Evolutionary conservation across 192 early-diverging fungal species (phyloP).

Genomic region (Entomortierella beljakovae): DNA sequence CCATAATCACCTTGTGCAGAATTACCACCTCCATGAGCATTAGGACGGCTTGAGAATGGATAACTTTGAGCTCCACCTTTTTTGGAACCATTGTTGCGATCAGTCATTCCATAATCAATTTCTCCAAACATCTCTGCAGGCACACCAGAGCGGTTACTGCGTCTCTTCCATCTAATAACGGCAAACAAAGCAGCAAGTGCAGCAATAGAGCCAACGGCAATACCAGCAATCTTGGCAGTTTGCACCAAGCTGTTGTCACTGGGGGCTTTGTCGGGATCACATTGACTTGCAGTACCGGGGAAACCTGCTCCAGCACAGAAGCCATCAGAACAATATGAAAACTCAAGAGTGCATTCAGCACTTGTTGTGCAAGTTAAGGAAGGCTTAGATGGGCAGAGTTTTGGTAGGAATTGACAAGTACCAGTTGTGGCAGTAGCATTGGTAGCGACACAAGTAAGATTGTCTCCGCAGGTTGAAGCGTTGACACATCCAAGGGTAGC

Average conservation of each 20-base stretch:
- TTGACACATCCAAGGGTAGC: neutral
- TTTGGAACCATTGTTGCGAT: slow-evolving; percentile 19
- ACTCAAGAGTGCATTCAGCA: slow-evolving; percentile 15
- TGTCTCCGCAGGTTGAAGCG: slow-evolving; percentile 1
- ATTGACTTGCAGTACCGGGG: neutral
- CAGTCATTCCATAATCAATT: slow-evolving; percentile 50
- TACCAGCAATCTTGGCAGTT: slow-evolving; percentile 40
- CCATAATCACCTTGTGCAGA: slow-evolving; percentile 7
- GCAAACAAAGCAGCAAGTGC: slow-evolving; percentile 31
- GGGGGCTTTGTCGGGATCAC: neutral
- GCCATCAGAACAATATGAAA: slow-evolving; percentile 7
- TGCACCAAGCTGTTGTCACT: neutral
- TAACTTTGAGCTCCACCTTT: slow-evolving; percentile 23
- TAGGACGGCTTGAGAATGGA: slow-evolving; percentile 37
- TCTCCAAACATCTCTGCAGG: slow-evolving; percentile 50
- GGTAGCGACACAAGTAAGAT: neutral
- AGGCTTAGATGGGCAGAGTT: neutral
- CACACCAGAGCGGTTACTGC: slow-evolving; percentile 29
- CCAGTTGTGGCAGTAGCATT: neutral
- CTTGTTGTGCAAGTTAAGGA: neutral
- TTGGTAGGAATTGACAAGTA: neutral
- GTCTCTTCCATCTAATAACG: slow-evolving; percentile 35
- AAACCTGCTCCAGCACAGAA: slow-evolving; percentile 20
- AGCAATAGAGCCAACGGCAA: slow-evolving; percentile 42
- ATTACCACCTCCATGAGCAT: slow-evolving; percentile 43